These are phyloP conservation scores for Beauveria sp. DNA, from an alignment of 2,329 filamentous ascomycete genomes.

Conservation along the genomic window DNA sequence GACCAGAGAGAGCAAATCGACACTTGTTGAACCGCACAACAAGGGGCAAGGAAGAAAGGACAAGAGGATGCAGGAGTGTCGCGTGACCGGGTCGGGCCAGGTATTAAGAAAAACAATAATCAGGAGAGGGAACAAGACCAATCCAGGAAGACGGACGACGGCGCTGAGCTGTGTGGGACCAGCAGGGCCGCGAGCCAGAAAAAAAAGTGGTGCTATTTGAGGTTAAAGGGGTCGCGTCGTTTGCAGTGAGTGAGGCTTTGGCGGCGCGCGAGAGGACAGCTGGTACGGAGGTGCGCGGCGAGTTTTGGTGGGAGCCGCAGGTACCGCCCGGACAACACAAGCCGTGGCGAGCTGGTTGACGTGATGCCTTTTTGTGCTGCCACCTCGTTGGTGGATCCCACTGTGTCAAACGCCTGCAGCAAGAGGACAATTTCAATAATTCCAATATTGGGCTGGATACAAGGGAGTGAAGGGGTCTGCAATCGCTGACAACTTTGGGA, in stretches of 20 bases:
- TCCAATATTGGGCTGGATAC: neutral
- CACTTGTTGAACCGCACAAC: neutral
- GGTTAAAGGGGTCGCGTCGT: slow-evolving; percentile 9
- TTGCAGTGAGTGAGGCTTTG: neutral
- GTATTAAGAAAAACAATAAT: slow-evolving; percentile 2
- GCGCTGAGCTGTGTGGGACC: slow-evolving; percentile 3
- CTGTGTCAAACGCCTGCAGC: neutral
- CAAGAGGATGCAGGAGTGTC: slow-evolving; percentile 1
- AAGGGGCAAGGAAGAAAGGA: neutral
- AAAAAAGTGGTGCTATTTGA: slow-evolving; percentile 6
- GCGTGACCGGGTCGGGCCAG: slow-evolving; percentile 7
- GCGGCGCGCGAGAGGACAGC: neutral
- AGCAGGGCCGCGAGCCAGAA: slow-evolving; percentile 5
- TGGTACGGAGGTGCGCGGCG: neutral
- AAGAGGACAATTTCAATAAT: neutral
- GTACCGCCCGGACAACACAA: neutral
- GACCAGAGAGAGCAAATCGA: neutral
- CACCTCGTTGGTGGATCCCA: neutral
- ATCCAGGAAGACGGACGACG: neutral
- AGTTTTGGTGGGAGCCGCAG: neutral
- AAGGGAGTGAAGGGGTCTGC: neutral
- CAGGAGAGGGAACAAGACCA: slow-evolving; percentile 6
- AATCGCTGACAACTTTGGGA: neutral
- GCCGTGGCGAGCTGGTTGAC: neutral
- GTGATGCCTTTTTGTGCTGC: neutral